A percentile compares a stretch with the other conserved stretches of the same genome.
Evolutionary conservation across 2,329 filamentous ascomycete genomes (phyloP).

Genomic region (Paecilomyces sp.): DNA sequence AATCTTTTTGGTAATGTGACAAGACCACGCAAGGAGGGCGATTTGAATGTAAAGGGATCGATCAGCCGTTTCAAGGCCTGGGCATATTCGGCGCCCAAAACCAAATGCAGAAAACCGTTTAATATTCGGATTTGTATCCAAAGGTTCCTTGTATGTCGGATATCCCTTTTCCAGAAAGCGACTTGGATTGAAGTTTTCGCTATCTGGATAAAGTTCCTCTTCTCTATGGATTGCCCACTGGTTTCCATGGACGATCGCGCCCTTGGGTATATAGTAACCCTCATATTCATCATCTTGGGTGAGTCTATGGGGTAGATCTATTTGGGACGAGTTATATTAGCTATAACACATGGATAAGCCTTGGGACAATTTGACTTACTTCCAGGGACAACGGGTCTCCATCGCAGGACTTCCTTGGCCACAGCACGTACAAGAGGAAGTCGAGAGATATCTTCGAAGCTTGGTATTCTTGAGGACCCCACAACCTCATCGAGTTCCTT

Average conservation of each 20-base stretch:
- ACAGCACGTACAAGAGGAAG: conserved; percentile 24
- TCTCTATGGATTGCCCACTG: conserved; percentile 37
- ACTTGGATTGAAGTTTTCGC: conserved; percentile 28
- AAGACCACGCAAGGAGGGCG: too few species aligned
- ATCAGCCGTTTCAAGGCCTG: too few species aligned
- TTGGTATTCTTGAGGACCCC: conserved; percentile 19
- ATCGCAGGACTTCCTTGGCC: conserved; percentile 24
- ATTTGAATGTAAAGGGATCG: too few species aligned
- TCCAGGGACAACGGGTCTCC: conserved; percentile 33
- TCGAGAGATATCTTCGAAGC: conserved; percentile 16
- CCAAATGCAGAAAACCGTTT: too few species aligned
- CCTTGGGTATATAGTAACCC: conserved; percentile 41
- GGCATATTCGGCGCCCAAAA: too few species aligned
- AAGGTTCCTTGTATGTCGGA: too few species aligned
- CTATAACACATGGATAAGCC: too few species aligned
- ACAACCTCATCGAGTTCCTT: conserved; percentile 24
- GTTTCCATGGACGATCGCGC: conserved; percentile 37
- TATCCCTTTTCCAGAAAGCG: conserved; percentile 22
- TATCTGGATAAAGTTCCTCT: conserved; percentile 28
- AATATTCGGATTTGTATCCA: too few species aligned
- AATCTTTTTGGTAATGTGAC: too few species aligned
- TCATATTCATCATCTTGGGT: conserved; percentile 40
- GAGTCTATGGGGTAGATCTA: conserved; percentile 33
- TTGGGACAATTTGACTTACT: conserved; percentile 13
- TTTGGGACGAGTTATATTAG: too few species aligned